A percentile compares a stretch with the other conserved stretches of the same genome.
phyloP scores from a whole-genome alignment of 1,284 basidiomycete species.

The Ceratobasidium sp. region DNA sequence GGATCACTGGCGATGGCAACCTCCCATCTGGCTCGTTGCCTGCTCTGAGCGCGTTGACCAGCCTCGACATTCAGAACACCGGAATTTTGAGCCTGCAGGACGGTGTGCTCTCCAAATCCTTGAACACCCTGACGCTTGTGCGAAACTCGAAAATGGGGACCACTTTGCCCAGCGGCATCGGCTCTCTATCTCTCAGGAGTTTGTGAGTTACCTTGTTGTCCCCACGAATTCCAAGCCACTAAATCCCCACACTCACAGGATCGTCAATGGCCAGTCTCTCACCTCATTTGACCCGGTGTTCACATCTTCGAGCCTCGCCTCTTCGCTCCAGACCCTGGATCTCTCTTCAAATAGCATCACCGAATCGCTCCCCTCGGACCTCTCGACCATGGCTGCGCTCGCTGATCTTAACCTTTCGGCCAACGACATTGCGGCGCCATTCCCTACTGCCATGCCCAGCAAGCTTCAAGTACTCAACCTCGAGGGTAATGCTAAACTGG shows the following conservation, averaged over 20 bases:
- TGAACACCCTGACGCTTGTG: conserved; percentile 62
- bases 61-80: conserved; percentile 64
- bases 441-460: conserved; percentile 55
- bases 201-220: conserved; percentile 57
- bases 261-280: conserved; percentile 58
- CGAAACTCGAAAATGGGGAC: conserved; percentile 63
- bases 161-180: conserved; percentile 59
- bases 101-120: conserved; percentile 55
- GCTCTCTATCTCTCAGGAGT: conserved; percentile 57
- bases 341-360: conserved; percentile 57
- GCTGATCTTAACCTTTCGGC: conserved; percentile 56
- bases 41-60: conserved; percentile 59
- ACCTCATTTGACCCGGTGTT: conserved; percentile 55
- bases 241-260: conserved; percentile 50
- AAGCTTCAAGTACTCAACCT: conserved; percentile 55
- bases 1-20: conserved; percentile 61
- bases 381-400: conserved; percentile 54
- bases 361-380: conserved; percentile 53
- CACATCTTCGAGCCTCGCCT: conserved; percentile 56
- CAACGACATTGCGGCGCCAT: conserved; percentile 56
- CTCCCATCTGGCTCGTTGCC: conserved; percentile 61
- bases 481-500: conserved; percentile 54
- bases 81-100: conserved; percentile 58
- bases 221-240: conserved; percentile 7
- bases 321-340: conserved; percentile 59